A percentile compares a stretch with the other conserved stretches of the same genome.
These are phyloP conservation scores for Eutypa lata DNA, from an alignment of 2,329 filamentous ascomycete species.

Conservation along the genomic window DNA sequence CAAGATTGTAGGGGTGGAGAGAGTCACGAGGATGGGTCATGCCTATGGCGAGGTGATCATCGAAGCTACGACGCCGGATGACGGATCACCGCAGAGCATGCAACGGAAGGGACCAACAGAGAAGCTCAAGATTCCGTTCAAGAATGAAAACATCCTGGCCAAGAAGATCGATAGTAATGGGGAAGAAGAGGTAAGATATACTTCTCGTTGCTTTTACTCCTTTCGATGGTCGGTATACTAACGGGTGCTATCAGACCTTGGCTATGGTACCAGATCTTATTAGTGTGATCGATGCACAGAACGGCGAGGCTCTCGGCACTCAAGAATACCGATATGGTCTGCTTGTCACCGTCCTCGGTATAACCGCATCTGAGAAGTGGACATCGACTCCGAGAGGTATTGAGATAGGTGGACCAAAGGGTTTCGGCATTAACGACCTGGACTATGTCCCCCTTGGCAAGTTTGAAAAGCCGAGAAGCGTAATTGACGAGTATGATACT, in stretches of 20 bases:
- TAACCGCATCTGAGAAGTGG: conserved; percentile 39
- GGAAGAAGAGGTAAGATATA: conserved; percentile 24
- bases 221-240: background rate
- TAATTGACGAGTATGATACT: conserved; percentile 45
- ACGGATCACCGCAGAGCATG: conserved; percentile 11
- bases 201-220: background rate
- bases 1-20: conserved; percentile 57
- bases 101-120: conserved; percentile 24
- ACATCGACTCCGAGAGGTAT: conserved; percentile 40
- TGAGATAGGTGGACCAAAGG: conserved; percentile 44
- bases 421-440: conserved; percentile 42
- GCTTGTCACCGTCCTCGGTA: conserved; percentile 42
- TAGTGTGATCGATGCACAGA: conserved; percentile 48
- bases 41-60: conserved; percentile 56
- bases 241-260: conserved; percentile 28
- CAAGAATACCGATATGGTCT: conserved; percentile 52
- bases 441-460: conserved; percentile 40
- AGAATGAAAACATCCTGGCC: conserved; percentile 67
- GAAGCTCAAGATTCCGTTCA: conserved; percentile 61
- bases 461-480: conserved; percentile 43
- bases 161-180: conserved; percentile 28
- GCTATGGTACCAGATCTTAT: conserved; percentile 54
- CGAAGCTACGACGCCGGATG: conserved; percentile 32
- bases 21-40: conserved; percentile 51
- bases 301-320: conserved; percentile 51